These are phyloP conservation scores for Candida corydali DNA, from an alignment of 805 yeast species.

Conservation along the genomic window DNA sequence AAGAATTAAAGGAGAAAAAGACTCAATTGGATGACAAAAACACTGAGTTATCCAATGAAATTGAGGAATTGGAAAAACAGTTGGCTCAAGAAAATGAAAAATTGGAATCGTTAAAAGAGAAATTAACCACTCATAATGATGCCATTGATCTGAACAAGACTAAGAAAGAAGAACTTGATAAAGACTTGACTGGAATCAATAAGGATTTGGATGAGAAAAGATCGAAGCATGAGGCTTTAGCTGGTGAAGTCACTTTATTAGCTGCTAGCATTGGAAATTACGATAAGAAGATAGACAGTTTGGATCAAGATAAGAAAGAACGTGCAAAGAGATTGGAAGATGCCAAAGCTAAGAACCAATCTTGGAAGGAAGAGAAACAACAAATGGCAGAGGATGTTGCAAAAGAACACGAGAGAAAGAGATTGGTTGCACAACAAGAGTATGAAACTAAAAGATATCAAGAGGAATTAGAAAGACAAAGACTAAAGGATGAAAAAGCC, in stretches of 20 bases:
- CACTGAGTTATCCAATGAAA: constrained; percentile 31
- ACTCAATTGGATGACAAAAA: constrained; percentile 34
- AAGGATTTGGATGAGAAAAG: constrained; percentile 36
- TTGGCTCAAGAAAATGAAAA: constrained; percentile 35
- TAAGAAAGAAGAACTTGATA: constrained; percentile 41
- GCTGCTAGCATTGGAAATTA: constrained; percentile 42
- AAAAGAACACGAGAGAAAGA: constrained; percentile 30
- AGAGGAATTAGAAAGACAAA: constrained; percentile 34
- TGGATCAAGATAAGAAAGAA: constrained; percentile 35
- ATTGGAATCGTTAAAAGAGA: constrained; percentile 28
- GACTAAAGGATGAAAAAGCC: constrained; percentile 30
- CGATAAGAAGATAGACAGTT: constrained; percentile 36
- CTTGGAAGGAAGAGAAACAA: constrained; percentile 46
- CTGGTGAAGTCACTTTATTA: constrained; percentile 42
- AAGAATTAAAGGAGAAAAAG: constrained; percentile 41
- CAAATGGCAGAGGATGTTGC: constrained; percentile 37
- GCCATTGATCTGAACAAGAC: constrained; percentile 22
- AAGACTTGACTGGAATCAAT: constrained; percentile 30
- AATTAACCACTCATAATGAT: constrained; percentile 27
- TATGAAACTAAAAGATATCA: constrained; percentile 26
- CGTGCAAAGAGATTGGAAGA: constrained; percentile 32
- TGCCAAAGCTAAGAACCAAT: constrained; percentile 36
- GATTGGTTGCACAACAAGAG: constrained; percentile 41
- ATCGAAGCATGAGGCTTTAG: constrained; percentile 30
- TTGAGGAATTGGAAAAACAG: constrained; percentile 41